Conservation (phyloP, 257 asterid genomes). For the Solanum lignicaule region DNA sequence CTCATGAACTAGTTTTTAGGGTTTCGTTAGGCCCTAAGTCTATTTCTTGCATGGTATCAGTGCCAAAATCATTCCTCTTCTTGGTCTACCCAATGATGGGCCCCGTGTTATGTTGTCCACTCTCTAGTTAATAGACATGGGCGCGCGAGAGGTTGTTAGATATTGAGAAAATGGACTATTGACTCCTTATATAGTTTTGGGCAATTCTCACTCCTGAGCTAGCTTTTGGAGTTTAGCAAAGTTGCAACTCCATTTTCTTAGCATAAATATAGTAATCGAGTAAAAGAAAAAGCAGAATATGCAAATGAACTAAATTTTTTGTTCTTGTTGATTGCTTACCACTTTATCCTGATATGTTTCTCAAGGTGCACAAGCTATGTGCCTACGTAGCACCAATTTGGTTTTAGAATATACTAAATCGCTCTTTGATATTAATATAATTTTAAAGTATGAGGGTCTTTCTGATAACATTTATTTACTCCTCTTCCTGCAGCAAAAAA, state of each 20-base stretch:
- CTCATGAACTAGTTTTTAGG: background rate
- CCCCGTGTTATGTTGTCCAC: background rate
- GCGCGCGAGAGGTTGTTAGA: background rate
- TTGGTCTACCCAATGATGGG: background rate
- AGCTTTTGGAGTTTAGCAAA: background rate
- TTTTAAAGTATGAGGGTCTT: background rate
- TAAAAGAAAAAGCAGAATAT: background rate
- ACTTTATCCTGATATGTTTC: background rate
- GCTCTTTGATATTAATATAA: background rate
- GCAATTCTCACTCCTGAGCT: background rate
- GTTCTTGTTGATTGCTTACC: background rate
- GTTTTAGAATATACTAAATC: background rate
- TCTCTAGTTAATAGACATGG: background rate
- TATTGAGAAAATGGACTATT: background rate
- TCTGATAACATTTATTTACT: background rate
- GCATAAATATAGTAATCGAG: background rate
- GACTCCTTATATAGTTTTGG: background rate
- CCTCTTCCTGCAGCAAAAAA: constrained; percentile 32
- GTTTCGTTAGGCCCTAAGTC: background rate
- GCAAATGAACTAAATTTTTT: background rate
- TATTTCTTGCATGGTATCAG: background rate
- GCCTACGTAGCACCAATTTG: background rate
- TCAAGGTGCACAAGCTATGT: background rate
- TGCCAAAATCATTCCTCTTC: background rate
- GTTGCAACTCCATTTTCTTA: background rate